Conservation (phyloP, 352 stramenopile species). For the Globisporangium spiculum region DNA sequence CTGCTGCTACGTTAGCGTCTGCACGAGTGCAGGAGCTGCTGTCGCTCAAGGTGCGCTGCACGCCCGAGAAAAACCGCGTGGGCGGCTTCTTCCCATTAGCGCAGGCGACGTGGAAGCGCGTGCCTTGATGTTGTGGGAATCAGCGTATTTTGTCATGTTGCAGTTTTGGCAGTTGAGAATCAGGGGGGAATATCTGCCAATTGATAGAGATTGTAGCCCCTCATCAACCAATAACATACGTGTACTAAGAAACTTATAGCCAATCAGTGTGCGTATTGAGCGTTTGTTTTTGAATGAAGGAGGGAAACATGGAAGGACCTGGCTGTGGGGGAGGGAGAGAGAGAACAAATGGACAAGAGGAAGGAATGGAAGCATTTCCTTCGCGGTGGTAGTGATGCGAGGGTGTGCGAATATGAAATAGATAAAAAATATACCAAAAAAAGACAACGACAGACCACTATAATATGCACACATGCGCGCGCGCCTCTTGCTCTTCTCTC, state of each 20-base stretch:
- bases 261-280: background rate
- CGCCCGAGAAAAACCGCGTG: conserved; percentile 13
- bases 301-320: conserved; percentile 4
- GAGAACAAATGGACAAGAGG: background rate
- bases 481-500: background rate
- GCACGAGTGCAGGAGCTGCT: conserved; percentile 8
- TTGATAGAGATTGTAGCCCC: background rate
- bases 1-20: background rate
- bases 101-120: background rate
- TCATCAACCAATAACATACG: background rate
- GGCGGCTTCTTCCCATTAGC: conserved; percentile 10
- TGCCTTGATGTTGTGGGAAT: background rate
- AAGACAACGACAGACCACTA: conserved; percentile 12
- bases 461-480: conserved; percentile 7
- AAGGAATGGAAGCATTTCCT: background rate
- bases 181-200: background rate
- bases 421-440: conserved; percentile 10
- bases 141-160: background rate
- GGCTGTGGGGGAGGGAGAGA: background rate
- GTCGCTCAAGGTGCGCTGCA: conserved; percentile 13
- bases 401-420: conserved; percentile 7
- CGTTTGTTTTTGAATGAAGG: conserved; percentile 1
- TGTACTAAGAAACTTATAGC: background rate
- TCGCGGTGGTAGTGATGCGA: background rate
- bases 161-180: background rate